Evolutionary conservation across 2,329 filamentous ascomycete species (phyloP).

Genomic region (Gliomastix tumulicola): DNA sequence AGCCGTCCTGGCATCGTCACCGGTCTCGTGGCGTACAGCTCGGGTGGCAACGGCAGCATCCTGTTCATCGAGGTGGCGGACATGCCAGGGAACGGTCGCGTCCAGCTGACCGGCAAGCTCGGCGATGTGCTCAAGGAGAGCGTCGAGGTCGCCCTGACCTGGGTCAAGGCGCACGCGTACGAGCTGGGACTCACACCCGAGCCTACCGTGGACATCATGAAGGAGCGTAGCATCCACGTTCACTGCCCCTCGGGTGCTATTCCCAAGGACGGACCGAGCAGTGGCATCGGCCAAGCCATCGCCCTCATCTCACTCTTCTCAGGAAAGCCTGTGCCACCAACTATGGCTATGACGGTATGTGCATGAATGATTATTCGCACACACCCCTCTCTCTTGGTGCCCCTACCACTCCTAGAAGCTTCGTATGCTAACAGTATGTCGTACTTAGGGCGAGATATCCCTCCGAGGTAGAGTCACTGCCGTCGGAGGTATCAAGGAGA

Average conservation of each 20-base stretch:
- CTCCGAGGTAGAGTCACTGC: slow-evolving; percentile 86
- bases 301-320: slow-evolving; percentile 87
- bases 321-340: slow-evolving; percentile 78
- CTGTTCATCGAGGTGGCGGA: slow-evolving; percentile 97
- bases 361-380: too few species aligned
- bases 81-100: slow-evolving; percentile 87
- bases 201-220: slow-evolving; percentile 88
- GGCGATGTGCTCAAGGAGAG: slow-evolving; percentile 96
- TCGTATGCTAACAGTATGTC: slow-evolving; percentile 17
- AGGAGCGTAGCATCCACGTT: slow-evolving; percentile 86
- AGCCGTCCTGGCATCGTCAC: slow-evolving; percentile 87
- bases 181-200: slow-evolving; percentile 79
- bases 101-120: slow-evolving; percentile 93
- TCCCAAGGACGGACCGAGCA: slow-evolving; percentile 83
- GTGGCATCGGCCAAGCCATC: slow-evolving; percentile 89
- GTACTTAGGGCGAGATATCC: slow-evolving; percentile 62
- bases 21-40: slow-evolving; percentile 89
- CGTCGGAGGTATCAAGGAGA: slow-evolving; percentile 97
- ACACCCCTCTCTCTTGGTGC: slow-evolving; percentile 1
- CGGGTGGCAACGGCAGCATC: slow-evolving; percentile 89
- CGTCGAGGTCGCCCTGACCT: slow-evolving; percentile 90
- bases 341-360: slow-evolving; percentile 84
- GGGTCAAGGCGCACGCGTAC: slow-evolving; percentile 95
- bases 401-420: too few species aligned
- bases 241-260: slow-evolving; percentile 94